Base-by-base conservation (phyloP, 306 rosid genomes). In the Cucurbita pepo region DNA sequence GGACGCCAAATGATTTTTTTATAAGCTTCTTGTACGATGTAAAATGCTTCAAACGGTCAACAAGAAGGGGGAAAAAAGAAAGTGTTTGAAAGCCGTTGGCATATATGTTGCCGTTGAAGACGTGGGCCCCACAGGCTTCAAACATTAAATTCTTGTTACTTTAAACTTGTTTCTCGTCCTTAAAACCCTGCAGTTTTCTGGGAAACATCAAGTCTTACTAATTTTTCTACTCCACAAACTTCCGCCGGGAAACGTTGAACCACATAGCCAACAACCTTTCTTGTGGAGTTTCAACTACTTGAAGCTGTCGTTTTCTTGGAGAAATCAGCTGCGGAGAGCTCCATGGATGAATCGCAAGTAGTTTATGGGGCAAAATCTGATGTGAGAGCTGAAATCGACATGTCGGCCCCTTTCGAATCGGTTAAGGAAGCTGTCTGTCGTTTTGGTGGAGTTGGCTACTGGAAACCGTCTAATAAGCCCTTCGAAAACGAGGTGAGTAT, bases 341-440 rank as follows among this genome's bases (percentile, higher is more conserved):
- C 22, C 73, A 73, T 71, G 75, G 75, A 58, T 7, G 77, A 73
- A 5, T 4, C 56, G 7, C 56, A 15, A 15, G 47, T 43, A 11
- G 43, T 22, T 57, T 22, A 19, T 53, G 75, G 75, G n/a, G 63
- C 36, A 18, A 38, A 75, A 41, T 34, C 60, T 3, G 76, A 54
- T 21, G 43, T 50, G 7, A 79, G 88, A 82, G 83, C 89, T 1
- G 96, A 89, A 84, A 69, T 89, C 80, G 97, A 92, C 67, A 92
- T 96, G 5, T 92, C 96, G 0, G 92, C 82, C 0, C 96, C 97
- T 0, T 86, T 92, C 75, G 88, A 89, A 58, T 89, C 97, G 13
- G 96, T 92, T 56, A 89, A 86, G 70, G 96, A 89, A 38, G 96
- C 97, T 0, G 96, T 83, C 7, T 80, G 69, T 41, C 83, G 84